Base-by-base conservation (phyloP, 805 yeast genomes). In the Candida nitratophila region DNA sequence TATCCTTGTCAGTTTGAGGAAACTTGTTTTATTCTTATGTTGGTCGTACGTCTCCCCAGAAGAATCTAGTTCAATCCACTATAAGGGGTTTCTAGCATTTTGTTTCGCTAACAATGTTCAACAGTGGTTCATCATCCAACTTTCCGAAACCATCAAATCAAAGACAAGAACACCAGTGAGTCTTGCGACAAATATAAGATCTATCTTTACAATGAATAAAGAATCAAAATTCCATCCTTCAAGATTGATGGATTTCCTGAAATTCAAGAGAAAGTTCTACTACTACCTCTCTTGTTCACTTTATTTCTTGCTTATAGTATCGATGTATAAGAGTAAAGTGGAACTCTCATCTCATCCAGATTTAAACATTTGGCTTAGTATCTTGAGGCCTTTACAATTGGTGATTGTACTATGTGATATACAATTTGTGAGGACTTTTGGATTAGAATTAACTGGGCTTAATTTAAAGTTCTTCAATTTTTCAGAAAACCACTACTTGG, bases 11-110 rank as follows among this genome's bases (percentile, higher is more conserved):
- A 48, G 51, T 21, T 26, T 59, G 2, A 56, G 66, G n/a, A 62
- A 62, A 39, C 24, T 55, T 1, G 17, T 57, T 9, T 54, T 61
- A 1, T 48, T 63, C n/a, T 40, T 52, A 10, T 50, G 55, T 37
- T 58, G 60, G 57, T 50, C 54, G 10, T 60, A 55, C 44, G 52
- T 62, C 2, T 52, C 66, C 0, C 44, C 48, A 8, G 55, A 53
- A 10, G 66, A 62, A 41, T 54, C 60, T 34, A 48, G 52, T 30
- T 50, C 61, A 2, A 35, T 52, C 3, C 64, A 57, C 43, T 43
- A 45, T n/a, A 59, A 59, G 39, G 57, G 61, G 1, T 53, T 61
- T 36, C 21, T 58, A n/a, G 47, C 48, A 14, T 59, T 52, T 37
- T 47, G 57, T 38, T 24, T 53, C 15, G 45, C 57, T 26, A 57